Percentiles rank a stretch among this genome's conserved stretches.
Evolutionary conservation across 129 eudicot species (phyloP).

Genomic region (Lonicera japonica): DNA sequence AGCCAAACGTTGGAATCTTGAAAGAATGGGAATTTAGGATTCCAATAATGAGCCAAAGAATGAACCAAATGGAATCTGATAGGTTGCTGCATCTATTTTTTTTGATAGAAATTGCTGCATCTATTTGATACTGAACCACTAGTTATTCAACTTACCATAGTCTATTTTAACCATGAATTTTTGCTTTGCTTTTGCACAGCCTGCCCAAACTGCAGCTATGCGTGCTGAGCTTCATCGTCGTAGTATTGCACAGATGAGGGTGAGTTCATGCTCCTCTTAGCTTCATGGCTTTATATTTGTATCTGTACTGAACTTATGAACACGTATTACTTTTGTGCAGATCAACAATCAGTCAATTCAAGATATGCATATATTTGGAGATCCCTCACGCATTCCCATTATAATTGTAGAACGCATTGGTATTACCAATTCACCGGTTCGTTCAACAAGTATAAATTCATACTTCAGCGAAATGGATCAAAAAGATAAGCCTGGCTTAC

Average conservation of each 20-base stretch:
- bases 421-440: slow-evolving; percentile 68
- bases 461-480: slow-evolving; percentile 49
- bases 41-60: too few species aligned
- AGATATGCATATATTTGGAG: slow-evolving; percentile 91
- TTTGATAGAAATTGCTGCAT: background rate
- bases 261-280: slow-evolving; percentile 28
- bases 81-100: too few species aligned
- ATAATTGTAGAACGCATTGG: slow-evolving; percentile 80
- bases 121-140: slow-evolving; percentile 5
- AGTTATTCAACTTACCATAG: too few species aligned
- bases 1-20: too few species aligned
- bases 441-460: slow-evolving; percentile 62
- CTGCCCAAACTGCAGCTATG: slow-evolving; percentile 87
- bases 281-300: slow-evolving; percentile 10
- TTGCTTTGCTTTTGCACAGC: slow-evolving; percentile 43
- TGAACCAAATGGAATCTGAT: too few species aligned
- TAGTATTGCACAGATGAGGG: slow-evolving; percentile 98
- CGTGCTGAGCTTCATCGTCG: slow-evolving; percentile 98
- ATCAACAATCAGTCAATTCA: slow-evolving; percentile 85
- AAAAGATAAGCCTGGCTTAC: slow-evolving; percentile 32
- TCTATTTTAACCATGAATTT: slow-evolving; percentile 1
- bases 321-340: slow-evolving; percentile 37
- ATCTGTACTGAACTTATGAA: background rate
- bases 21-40: too few species aligned
- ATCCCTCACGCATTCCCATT: slow-evolving; percentile 87